Base-by-base conservation (phyloP, 257 asterid genomes). In the Penstemon eatonii region DNA sequence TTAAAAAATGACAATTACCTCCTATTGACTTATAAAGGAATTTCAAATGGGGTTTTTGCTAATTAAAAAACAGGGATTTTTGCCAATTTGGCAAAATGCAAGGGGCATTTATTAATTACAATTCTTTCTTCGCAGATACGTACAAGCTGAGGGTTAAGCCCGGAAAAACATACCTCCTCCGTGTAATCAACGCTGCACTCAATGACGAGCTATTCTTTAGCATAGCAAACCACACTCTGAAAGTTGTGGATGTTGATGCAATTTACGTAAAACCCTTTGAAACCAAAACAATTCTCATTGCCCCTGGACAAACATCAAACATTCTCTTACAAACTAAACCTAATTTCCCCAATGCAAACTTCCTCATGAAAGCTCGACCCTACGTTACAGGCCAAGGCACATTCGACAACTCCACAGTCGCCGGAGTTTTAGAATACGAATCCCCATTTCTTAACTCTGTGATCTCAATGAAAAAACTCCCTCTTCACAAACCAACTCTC, bases 181-280 rank as follows among this genome's bases (percentile, higher is more conserved):
- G 87, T 0, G 65, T 83, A 11, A 69, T 83, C 72, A 83, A 78
- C 53, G 82, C 83, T 46, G 83, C 84, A 54, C 79, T 81, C 7
- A 81, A 78, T 18, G 80, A 80, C 45, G 83, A 83, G 63, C 81
- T 81, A 12, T 83, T 81, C 73, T 83, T 83, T 68, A 76, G 83
- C n/a, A 72, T 83, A 18, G 86, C 89, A 0, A 64, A 76, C 74
- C 89, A 83, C 69, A 80, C 51, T 25, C 75, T 83, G 6, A 78
- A 74, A 0, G 75, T 80, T 0, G 84, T 83, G 0, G 86, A 82
- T 1, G 81, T 50, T 0, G 88, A 83, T n/a, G 86, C 84, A 4
- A 15, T 79, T 5, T 83, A 83, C 58, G 79, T 82, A 0, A 81
- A 78, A 44, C 89, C 86, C 36, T 83, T 81, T 11, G 54, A 55